A percentile compares a stretch with the other conserved stretches of the same genome.
Evolutionary conservation across 768 basidiomycete genomes (phyloP).

Genomic region (Suillus clintonianus): DNA sequence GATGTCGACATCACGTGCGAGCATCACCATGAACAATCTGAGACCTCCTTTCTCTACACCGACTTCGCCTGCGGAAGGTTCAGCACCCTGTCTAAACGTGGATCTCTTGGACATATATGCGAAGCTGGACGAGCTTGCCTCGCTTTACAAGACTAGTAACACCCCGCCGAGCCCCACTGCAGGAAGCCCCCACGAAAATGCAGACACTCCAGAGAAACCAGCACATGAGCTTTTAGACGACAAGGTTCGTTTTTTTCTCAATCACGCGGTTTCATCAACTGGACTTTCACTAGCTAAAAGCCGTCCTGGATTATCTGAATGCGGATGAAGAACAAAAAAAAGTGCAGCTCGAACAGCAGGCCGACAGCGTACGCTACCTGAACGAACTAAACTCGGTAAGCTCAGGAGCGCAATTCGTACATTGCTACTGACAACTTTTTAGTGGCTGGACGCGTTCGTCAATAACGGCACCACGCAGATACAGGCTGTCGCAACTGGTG

Average conservation of each 20-base stretch:
- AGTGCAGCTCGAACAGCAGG: constrained; percentile 62
- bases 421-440: not conserved
- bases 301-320: constrained; percentile 49
- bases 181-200: not conserved
- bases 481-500: constrained; percentile 55
- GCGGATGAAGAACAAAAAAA: constrained; percentile 49
- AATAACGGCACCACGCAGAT: constrained; percentile 76
- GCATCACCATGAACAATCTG: constrained; percentile 12
- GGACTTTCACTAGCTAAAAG: constrained; percentile 35
- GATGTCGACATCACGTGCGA: not conserved
- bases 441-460: constrained; percentile 88
- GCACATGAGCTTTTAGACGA: constrained; percentile 11
- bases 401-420: not conserved
- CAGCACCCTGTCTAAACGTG: constrained; percentile 3
- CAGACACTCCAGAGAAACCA: constrained; percentile 7
- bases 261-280: not conserved
- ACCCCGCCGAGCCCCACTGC: not conserved
- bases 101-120: constrained; percentile 32
- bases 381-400: constrained; percentile 73
- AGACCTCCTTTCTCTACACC: constrained; percentile 11
- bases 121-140: constrained; percentile 41
- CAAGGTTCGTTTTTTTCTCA: constrained; percentile 16
- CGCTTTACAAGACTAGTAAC: constrained; percentile 15
- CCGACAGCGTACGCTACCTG: constrained; percentile 75
- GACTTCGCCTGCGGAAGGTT: not conserved